Percentiles rank a stretch among this genome's conserved stretches.
phyloP scores from a whole-genome alignment of 306 rosid genomes.

The Erythrophleum fordii region DNA sequence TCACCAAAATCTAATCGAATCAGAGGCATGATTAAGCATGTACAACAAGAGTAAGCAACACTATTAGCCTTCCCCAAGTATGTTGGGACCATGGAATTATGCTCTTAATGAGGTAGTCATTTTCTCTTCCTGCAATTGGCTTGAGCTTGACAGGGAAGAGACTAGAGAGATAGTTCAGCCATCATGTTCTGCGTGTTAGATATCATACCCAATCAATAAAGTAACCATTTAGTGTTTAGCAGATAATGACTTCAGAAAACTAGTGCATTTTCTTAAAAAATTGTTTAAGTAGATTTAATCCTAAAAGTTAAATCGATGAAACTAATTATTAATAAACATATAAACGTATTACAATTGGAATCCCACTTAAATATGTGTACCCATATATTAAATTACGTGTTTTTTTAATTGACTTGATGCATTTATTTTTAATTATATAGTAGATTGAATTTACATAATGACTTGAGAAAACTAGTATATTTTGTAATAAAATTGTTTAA shows the following conservation, averaged over 20 bases:
- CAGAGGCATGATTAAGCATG: conserved; percentile 34
- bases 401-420: no score
- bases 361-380: no score
- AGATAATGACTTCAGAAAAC: neutral
- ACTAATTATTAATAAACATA: no score
- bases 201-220: conserved; percentile 22
- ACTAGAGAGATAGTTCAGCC: neutral
- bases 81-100: conserved; percentile 42
- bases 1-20: conserved; percentile 51
- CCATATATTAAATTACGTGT: no score
- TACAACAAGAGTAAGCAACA: neutral
- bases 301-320: neutral
- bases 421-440: no score
- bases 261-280: neutral
- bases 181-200: conserved; percentile 33
- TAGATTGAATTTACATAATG: no score
- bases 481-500: no score
- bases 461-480: no score
- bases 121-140: conserved; percentile 37
- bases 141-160: conserved; percentile 42
- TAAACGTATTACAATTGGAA: no score
- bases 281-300: neutral
- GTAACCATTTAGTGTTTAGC: neutral
- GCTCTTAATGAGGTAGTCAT: conserved; percentile 40
- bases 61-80: conserved; percentile 34